These are phyloP conservation scores for Trichoderma afroharzianum DNA, from an alignment of 2,329 filamentous ascomycete species.

Conservation along the genomic window DNA sequence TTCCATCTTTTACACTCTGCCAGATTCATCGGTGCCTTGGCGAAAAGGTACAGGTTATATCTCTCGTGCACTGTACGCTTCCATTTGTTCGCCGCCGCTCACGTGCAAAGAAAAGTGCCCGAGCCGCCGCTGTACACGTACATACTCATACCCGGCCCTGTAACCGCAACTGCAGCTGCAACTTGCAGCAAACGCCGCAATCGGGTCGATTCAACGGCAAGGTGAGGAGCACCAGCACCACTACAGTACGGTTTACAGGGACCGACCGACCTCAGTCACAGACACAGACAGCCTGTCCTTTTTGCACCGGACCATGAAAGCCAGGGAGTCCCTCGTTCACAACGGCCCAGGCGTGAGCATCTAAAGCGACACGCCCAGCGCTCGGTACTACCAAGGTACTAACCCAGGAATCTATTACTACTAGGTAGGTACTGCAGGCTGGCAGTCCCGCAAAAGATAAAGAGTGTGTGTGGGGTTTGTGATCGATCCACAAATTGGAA, in stretches of 20 bases:
- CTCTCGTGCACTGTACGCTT: neutral
- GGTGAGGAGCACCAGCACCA: neutral
- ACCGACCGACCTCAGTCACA: neutral
- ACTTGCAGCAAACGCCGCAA: neutral
- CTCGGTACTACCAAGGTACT: neutral
- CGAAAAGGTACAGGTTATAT: neutral
- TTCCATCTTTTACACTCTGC: neutral
- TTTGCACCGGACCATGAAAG: neutral
- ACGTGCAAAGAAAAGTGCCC: neutral
- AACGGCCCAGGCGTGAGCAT: neutral
- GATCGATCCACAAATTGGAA: constrained; percentile 2
- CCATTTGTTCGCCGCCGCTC: neutral
- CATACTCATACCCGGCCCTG: neutral
- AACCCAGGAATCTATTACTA: neutral
- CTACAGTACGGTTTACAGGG: no score
- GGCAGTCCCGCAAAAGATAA: constrained; percentile 4
- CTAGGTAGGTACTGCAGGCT: neutral
- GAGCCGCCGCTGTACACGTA: neutral
- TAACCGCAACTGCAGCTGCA: neutral
- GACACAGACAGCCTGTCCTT: neutral
- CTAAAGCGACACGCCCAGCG: neutral
- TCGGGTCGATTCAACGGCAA: neutral
- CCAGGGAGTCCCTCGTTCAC: neutral
- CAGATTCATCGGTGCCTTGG: neutral
- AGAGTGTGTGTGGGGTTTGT: constrained; percentile 4